A percentile compares a stretch with the other conserved stretches of the same genome.
phyloP scores from a whole-genome alignment of 148 eudicot genomes.

The Tetragonia tetragonoides region DNA sequence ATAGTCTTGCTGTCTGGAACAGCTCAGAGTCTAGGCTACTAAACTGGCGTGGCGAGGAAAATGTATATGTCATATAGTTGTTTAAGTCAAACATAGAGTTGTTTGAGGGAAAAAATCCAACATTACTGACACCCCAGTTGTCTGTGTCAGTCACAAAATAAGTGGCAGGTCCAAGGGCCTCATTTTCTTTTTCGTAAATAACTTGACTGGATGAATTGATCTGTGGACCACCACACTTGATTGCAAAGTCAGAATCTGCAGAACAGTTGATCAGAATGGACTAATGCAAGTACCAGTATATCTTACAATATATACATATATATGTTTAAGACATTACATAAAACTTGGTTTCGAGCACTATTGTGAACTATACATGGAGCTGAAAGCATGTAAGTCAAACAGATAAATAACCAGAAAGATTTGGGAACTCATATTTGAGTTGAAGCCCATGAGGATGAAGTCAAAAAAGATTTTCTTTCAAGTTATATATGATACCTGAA shows the following conservation, averaged over 20 bases:
- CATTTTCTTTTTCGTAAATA: slow-evolving; percentile 49
- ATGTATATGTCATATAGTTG: slow-evolving; percentile 35
- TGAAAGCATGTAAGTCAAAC: background rate
- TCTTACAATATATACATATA: no score
- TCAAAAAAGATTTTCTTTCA: no score
- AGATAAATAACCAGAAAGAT: background rate
- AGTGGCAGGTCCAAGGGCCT: slow-evolving; percentile 62
- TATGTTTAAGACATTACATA: no score
- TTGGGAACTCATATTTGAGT: no score
- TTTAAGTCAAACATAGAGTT: slow-evolving; percentile 30
- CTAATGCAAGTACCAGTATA: background rate
- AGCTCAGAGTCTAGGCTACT: slow-evolving; percentile 57
- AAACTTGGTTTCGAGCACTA: background rate
- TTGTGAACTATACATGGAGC: background rate
- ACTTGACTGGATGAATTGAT: slow-evolving; percentile 40
- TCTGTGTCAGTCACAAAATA: slow-evolving; percentile 37
- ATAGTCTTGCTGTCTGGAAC: slow-evolving; percentile 65
- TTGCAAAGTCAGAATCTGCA: slow-evolving; percentile 70
- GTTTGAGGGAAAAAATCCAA: slow-evolving; percentile 40
- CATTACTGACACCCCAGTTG: slow-evolving; percentile 83
- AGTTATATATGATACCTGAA: no score
- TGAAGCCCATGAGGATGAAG: no score
- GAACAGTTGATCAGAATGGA: background rate
- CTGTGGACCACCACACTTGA: slow-evolving; percentile 73
- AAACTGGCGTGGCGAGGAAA: slow-evolving; percentile 32